Conservation (phyloP, 2,329 filamentous ascomycete species). For the Ceratocystis eucalypticola region DNA sequence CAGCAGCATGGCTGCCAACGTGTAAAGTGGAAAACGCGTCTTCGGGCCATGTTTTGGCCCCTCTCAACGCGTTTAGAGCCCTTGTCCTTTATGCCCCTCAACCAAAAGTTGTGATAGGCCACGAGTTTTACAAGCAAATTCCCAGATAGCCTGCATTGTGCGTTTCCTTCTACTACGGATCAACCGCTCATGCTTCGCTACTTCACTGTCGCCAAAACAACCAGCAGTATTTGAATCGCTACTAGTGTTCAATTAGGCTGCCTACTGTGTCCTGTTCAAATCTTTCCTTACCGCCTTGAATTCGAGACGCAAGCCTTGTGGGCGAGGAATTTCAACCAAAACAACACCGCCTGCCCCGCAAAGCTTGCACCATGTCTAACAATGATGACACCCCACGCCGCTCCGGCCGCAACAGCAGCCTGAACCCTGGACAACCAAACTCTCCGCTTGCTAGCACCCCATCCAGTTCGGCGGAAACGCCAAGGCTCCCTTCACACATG, state of each 20-base stretch:
- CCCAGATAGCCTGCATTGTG: neutral
- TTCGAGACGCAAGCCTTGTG: neutral
- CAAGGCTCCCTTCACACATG: constrained; percentile 28
- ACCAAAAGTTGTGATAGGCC: neutral
- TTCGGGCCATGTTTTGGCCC: constrained; percentile 14
- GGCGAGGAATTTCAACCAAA: neutral
- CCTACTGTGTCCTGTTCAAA: neutral
- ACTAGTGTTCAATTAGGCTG: neutral
- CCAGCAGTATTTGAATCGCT: neutral
- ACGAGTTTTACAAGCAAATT: neutral
- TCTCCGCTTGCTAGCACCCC: constrained; percentile 13
- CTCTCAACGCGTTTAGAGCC: constrained; percentile 9
- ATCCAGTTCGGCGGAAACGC: constrained; percentile 16
- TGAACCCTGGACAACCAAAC: constrained; percentile 9
- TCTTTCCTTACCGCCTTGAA: neutral
- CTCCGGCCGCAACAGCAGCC: constrained; percentile 8
- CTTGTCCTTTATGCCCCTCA: constrained; percentile 11
- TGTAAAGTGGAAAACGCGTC: constrained; percentile 15
- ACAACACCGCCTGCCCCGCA: neutral
- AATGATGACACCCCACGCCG: constrained; percentile 16
- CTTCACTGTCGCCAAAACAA: neutral
- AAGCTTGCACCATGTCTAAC: constrained; percentile 9
- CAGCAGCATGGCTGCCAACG: neutral
- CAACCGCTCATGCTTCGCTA: neutral
- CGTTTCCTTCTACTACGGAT: neutral